Percentiles rank a stretch among this genome's conserved stretches.
Evolutionary conservation across 139 green algal genomes (phyloP).

Genomic region (Volvox reticuliferus): DNA sequence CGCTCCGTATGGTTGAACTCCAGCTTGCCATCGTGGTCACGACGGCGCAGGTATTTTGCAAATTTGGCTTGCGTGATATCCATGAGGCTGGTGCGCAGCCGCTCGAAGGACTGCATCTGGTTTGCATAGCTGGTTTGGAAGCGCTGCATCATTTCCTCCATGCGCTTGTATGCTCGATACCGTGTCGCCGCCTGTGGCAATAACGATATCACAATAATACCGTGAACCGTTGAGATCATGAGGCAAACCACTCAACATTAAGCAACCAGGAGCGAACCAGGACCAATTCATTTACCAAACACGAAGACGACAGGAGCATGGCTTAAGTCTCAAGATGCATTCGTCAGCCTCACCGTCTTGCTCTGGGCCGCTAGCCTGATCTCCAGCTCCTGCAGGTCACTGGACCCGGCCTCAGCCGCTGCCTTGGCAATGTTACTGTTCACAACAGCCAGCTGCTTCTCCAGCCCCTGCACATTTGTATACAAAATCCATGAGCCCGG

Average conservation of each 20-base stretch:
- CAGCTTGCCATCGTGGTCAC: conserved; percentile 38
- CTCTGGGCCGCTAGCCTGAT: conserved; percentile 10
- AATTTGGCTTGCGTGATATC: conserved; percentile 41
- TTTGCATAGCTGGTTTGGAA: conserved; percentile 9
- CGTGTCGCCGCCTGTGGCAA: background rate
- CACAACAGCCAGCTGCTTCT: background rate
- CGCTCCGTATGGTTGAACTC: background rate
- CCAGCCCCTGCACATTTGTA: background rate
- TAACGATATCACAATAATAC: background rate
- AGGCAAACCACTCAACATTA: too few relatives aligned
- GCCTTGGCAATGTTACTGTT: conserved; percentile 1
- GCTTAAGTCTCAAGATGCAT: too few relatives aligned
- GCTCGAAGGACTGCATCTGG: conserved; percentile 33
- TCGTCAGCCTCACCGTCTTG: background rate
- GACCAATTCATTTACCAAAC: too few relatives aligned
- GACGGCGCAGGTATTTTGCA: conserved; percentile 46
- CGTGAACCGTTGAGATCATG: too few relatives aligned
- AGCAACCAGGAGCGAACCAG: too few relatives aligned
- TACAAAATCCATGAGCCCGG: too few relatives aligned
- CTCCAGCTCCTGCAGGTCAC: conserved; percentile 39
- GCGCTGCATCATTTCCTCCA: background rate
- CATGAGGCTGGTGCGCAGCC: conserved; percentile 33
- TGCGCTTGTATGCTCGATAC: background rate
- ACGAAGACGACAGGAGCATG: too few relatives aligned
- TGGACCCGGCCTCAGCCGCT: conserved; percentile 39